Evolutionary conservation across 768 basidiomycete genomes (phyloP), one percentile per base, ranked within the genome.

Genomic region (Boletus eberwhitei): DNA sequence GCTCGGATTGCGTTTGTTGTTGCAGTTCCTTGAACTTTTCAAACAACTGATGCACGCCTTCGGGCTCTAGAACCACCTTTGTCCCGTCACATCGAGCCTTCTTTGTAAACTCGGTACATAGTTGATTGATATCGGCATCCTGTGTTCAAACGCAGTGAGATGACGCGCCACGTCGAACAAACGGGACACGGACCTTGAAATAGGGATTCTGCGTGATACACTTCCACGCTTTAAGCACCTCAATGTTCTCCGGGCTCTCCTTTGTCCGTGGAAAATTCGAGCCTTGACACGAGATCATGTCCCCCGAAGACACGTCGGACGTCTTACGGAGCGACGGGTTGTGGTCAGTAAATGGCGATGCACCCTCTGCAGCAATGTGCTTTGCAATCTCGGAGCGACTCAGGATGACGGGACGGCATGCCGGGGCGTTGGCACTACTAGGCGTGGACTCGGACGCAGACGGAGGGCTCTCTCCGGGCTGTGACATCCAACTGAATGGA

Each of bases 1-100:
- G 58, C 43, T 66, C 57, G 17, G 54, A 19, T 34, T 39, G 40
- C 14, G 9, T 39, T 47, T 59, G 57, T 43, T 55, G 45, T 13
- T 54, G 64, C 46, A 49, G 38, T 50, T 71, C 70, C 51, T 72
- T 65, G 39, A 80, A 71, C 45, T 63, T 71, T 59, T 79, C 75
- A 56, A 81, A 71, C 46, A 80, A 68, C 38, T 75, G 71, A 48
- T 68, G 71, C 54, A 79, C 73, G 36, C 75, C 71, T 54, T 74
- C 69, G 7, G 77, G 76, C 56, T 81, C 88, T 45, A 93, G 71
- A 19, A 92, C 90, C 37, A 91, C 87, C 73, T 88, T 90, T 26
- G 83, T 84, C 36, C 91, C 91, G 56, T 92, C 90, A 64, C 91
- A 93, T 42, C 83, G 79, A 44, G 91, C 91, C 74, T 93, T 93